Evolutionary conservation across 2,329 filamentous ascomycete species (phyloP), one percentile per base, ranked within the genome.

Genomic region (Cordyceps pruinosa): DNA sequence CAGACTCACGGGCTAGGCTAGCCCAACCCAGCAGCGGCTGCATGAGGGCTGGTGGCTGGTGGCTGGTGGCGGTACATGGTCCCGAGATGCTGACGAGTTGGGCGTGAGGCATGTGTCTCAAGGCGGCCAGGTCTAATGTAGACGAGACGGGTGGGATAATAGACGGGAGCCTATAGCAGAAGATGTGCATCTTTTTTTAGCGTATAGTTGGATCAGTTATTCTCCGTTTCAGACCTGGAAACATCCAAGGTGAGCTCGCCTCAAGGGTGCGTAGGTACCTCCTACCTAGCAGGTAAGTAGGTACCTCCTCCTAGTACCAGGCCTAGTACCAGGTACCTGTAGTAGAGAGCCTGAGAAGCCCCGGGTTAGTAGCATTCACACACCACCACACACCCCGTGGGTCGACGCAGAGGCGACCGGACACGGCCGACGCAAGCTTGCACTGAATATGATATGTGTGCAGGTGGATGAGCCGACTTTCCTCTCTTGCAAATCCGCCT

Each of bases 1-100:
- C 26, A 6, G 28, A 23, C n/a, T 21, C 10, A 21, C 12, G 21
- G 25, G 23, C 45, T 48, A 34, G 30, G n/a, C n/a, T 46, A 46
- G 26, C 41, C 51, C 19, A 54, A 42, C 28, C 50, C 50, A 53
- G 50, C 39, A 53, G 50, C 23, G 50, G 12, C 28, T 53, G 50
- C 50, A 44, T 53, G 19, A 41, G 26, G 39, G 39, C 50, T 53
- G 37, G 35, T 39, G 19, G 12, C 15, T 41, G 10, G 12, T 26
- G 21, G 23, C 37, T n/a, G n/a, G n/a, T n/a, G n/a, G n/a, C n/a
- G n/a, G n/a, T n/a, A n/a, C n/a, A n/a, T n/a, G n/a, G n/a, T n/a
- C n/a, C n/a, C n/a, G n/a, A n/a, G n/a, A n/a, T n/a, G n/a, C n/a
- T n/a, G n/a, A n/a, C n/a, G n/a, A n/a, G n/a, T n/a, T 32, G 30